Evolutionary conservation across 805 yeast species (phyloP), one percentile per base, ranked within the genome.

Genomic region (Wickerhamia fluorescens): DNA sequence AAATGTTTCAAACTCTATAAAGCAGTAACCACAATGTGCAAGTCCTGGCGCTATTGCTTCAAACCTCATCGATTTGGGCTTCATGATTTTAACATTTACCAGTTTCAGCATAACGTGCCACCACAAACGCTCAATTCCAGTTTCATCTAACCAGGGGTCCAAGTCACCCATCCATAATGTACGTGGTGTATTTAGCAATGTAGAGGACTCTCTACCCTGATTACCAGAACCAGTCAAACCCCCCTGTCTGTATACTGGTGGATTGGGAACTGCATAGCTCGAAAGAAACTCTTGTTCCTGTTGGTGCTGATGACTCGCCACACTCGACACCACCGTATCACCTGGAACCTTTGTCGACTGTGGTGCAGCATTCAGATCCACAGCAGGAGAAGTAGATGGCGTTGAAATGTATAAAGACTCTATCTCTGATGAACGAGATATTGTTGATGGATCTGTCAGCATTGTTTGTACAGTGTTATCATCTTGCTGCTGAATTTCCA

Each of bases 151-250:
- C 73, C 80, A 73, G 2, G 89, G 85, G 47, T 82, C 89, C 40
- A 82, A 59, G 52, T 82, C 92, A 7, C 94, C 94, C 94, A 82
- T 82, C 94, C 94, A 82, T 18, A 82, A 57, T 1, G 94, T 82
- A 36, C 80, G 66, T 15, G 94, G 86, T 10, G 71, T 65, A n/a
- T 48, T 53, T 2, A 40, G 30, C 11, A 42, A 41, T 3, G 38
- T 32, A 7, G 41, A 15, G 14, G 21, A 6, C n/a, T n/a, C n/a
- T n/a, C n/a, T n/a, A n/a, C n/a, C n/a, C n/a, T n/a, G n/a, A n/a
- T n/a, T n/a, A n/a, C n/a, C n/a, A n/a, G n/a, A n/a, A n/a, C n/a
- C n/a, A n/a, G n/a, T n/a, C 7, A 23, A 13, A 7, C 24, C 30
- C 6, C 32, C 32, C 35, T 56, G 58, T 4, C 66, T 57, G 4